Evolutionary conservation across 202 grass and related monocot genomes (phyloP).

Genomic region (Carex sylvatica): DNA sequence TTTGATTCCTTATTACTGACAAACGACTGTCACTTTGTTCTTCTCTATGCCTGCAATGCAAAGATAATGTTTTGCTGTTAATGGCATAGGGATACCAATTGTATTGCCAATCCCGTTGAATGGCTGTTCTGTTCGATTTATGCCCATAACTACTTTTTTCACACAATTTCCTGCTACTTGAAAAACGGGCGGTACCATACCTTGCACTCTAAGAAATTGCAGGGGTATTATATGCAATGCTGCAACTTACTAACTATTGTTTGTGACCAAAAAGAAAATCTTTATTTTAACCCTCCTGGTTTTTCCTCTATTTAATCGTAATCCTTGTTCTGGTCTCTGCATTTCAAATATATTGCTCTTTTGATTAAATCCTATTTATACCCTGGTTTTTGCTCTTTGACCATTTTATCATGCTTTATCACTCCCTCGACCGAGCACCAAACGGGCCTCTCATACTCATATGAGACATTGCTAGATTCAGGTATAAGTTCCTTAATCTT

Average conservation of each 20-base stretch:
- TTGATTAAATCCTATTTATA: neutral
- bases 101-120: neutral
- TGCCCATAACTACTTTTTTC: neutral
- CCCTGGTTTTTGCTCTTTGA: neutral
- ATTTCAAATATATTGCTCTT: neutral
- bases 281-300: neutral
- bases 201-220: neutral
- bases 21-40: neutral
- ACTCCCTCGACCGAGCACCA: too few species aligned
- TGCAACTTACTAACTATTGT: neutral
- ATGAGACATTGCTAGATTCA: too few species aligned
- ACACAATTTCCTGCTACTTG: neutral
- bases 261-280: neutral
- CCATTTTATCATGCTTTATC: too few species aligned
- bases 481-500: too few species aligned
- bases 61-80: neutral
- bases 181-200: neutral
- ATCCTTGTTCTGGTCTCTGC: too few species aligned
- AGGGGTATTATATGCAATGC: neutral
- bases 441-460: too few species aligned
- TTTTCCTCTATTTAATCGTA: neutral
- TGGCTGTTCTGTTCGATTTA: neutral
- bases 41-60: neutral
- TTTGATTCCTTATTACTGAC: conserved; percentile 3
- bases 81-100: neutral